phyloP scores from a whole-genome alignment of 2,329 filamentous ascomycete genomes.

The Ophiostoma triangulosporum region DNA sequence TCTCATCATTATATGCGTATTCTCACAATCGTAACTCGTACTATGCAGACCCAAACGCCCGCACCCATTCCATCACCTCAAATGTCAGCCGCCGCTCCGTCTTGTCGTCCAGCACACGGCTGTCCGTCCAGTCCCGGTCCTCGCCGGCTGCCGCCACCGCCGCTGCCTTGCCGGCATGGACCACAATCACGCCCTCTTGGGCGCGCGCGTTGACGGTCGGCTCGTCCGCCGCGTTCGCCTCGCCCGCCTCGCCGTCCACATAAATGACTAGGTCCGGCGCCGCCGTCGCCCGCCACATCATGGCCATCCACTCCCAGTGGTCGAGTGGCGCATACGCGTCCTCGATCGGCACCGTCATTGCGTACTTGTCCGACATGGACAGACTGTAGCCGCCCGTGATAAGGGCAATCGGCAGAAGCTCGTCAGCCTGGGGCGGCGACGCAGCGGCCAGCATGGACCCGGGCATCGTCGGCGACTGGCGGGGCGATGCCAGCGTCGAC shows the following conservation, averaged over 20 bases:
- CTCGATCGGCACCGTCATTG: slow-evolving; percentile 57
- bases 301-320: slow-evolving; percentile 97
- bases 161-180: slow-evolving; percentile 28
- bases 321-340: slow-evolving; percentile 72
- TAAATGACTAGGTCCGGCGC: slow-evolving; percentile 71
- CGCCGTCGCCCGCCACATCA: slow-evolving; percentile 76
- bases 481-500: background rate
- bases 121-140: background rate
- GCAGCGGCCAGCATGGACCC: background rate
- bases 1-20: no score
- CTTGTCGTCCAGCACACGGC: slow-evolving; percentile 44
- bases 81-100: slow-evolving; percentile 66
- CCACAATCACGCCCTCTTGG: slow-evolving; percentile 33
- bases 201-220: slow-evolving; percentile 29
- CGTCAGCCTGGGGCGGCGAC: background rate
- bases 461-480: background rate
- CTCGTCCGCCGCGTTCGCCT: background rate
- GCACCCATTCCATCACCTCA: slow-evolving; percentile 75
- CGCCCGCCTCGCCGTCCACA: slow-evolving; percentile 5
- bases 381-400: slow-evolving; percentile 70
- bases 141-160: slow-evolving; percentile 9
- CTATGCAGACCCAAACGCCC: slow-evolving; percentile 23
- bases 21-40: background rate
- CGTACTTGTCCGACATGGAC: slow-evolving; percentile 62
- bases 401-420: slow-evolving; percentile 47